Evolutionary conservation across 495 filamentous ascomycete genomes (phyloP).

Genomic region (Tuber indicum): DNA sequence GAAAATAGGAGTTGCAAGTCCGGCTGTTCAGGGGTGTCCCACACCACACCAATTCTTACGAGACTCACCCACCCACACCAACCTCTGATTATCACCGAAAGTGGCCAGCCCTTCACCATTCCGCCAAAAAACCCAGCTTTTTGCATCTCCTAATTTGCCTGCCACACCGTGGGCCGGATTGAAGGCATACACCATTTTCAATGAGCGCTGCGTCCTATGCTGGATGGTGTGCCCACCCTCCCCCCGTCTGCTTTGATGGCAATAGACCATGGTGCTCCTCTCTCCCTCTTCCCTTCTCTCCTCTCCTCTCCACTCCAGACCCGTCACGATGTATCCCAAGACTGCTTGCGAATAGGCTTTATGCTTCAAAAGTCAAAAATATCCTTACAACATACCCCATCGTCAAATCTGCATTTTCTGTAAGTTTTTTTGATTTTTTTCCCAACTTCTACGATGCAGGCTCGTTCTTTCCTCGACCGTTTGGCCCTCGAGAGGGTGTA

Average conservation of each 20-base stretch:
- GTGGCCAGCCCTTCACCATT: background rate
- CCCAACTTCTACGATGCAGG: background rate
- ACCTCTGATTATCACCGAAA: background rate
- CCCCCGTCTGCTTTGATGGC: background rate
- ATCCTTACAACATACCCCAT: background rate
- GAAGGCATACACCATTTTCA: background rate
- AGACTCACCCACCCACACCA: slow-evolving; percentile 1
- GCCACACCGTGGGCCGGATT: background rate
- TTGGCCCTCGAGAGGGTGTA: background rate
- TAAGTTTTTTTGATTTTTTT: background rate
- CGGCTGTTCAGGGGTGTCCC: background rate
- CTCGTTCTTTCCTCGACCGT: background rate
- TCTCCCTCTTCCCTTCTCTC: background rate
- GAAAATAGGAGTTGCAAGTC: background rate
- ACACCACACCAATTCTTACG: background rate
- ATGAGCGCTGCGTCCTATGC: too few relatives aligned
- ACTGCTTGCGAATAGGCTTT: background rate
- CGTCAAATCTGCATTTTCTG: background rate
- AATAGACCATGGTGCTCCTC: background rate
- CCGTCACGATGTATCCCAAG: background rate
- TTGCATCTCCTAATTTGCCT: background rate
- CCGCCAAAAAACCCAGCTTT: too few relatives aligned
- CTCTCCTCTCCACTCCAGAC: background rate
- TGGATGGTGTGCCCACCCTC: background rate
- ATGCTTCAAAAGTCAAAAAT: background rate